Percentiles rank a stretch among this genome's conserved stretches.
These are phyloP conservation scores for Colletotrichum lentis DNA, from an alignment of 2,329 filamentous ascomycete species.

Conservation along the genomic window DNA sequence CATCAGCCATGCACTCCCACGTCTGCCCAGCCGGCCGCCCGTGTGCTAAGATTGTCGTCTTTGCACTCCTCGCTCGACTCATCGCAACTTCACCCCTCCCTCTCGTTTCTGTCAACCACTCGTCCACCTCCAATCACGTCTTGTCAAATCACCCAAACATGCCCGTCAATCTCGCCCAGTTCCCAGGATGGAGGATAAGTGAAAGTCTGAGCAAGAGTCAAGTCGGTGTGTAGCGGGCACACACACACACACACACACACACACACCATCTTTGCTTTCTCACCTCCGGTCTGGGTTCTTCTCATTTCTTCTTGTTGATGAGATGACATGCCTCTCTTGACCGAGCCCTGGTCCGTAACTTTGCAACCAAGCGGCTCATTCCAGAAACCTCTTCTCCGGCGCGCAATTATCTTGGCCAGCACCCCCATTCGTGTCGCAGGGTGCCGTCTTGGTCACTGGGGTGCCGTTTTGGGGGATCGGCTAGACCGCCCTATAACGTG, in stretches of 20 bases:
- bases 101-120: constrained; percentile 25
- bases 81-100: constrained; percentile 27
- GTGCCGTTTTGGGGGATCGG: constrained; percentile 13
- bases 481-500: constrained; percentile 7
- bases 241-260: background rate
- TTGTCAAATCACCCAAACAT: constrained; percentile 31
- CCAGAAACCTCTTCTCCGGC: constrained; percentile 24
- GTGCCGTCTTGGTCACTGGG: constrained; percentile 28
- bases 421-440: constrained; percentile 28
- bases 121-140: constrained; percentile 24
- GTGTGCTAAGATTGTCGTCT: constrained; percentile 21
- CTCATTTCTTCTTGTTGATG: constrained; percentile 35
- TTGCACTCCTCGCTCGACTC: constrained; percentile 14
- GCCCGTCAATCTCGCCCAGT: constrained; percentile 16
- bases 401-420: constrained; percentile 32
- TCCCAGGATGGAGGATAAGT: constrained; percentile 7
- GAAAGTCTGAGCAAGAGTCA: constrained; percentile 7
- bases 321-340: constrained; percentile 17
- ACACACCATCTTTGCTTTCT: constrained; percentile 13
- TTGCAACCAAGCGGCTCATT: constrained; percentile 21
- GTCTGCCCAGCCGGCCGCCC: constrained; percentile 35
- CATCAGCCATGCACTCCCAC: constrained; percentile 25
- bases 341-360: constrained; percentile 20
- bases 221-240: constrained; percentile 27
- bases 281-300: constrained; percentile 27